phyloP scores from a whole-genome alignment of 495 filamentous ascomycete genomes.

The Lasiosphaeriaceae sp. region DNA sequence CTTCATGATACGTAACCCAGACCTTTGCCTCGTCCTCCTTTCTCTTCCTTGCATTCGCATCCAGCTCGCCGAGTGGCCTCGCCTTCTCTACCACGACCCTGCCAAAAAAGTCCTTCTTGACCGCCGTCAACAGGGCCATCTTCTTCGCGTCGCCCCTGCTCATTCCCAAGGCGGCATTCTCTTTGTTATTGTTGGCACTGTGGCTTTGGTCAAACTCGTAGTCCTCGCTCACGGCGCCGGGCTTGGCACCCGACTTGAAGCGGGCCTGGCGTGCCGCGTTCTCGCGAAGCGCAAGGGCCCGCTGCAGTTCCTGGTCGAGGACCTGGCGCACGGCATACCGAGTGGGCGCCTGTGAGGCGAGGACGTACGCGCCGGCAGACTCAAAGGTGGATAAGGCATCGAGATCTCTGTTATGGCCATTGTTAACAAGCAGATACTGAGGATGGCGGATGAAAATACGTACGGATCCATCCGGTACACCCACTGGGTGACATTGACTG shows the following conservation, averaged over 20 bases:
- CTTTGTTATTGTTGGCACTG: conserved; percentile 31
- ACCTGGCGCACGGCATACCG: conserved; percentile 90
- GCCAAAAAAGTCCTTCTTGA: conserved; percentile 91
- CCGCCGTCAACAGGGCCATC: conserved; percentile 14
- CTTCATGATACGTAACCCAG: conserved; percentile 94
- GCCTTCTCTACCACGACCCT: conserved; percentile 54
- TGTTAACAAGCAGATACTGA: conserved; percentile 2
- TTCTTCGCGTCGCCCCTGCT: conserved; percentile 15
- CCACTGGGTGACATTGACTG: conserved; percentile 55
- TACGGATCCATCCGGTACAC: conserved; percentile 95
- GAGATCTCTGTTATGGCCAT: conserved; percentile 36
- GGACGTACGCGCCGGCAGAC: conserved; percentile 45
- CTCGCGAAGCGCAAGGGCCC: conserved; percentile 58
- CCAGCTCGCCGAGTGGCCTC: conserved; percentile 33
- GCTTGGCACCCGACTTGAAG: conserved; percentile 37
- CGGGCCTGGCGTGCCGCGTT: conserved; percentile 54
- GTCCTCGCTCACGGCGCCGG: background rate
- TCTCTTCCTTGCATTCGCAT: conserved; percentile 25
- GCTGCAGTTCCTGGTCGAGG: conserved; percentile 81
- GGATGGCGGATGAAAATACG: conserved; percentile 31
- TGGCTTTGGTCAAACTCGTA: conserved; percentile 17
- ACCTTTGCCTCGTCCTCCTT: conserved; percentile 49
- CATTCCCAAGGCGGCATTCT: conserved; percentile 27
- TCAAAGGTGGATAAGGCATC: conserved; percentile 65
- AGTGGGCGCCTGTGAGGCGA: conserved; percentile 58